These are phyloP conservation scores for Monosporascus sp. DNA, from an alignment of 2,329 filamentous ascomycete genomes.

Conservation along the genomic window DNA sequence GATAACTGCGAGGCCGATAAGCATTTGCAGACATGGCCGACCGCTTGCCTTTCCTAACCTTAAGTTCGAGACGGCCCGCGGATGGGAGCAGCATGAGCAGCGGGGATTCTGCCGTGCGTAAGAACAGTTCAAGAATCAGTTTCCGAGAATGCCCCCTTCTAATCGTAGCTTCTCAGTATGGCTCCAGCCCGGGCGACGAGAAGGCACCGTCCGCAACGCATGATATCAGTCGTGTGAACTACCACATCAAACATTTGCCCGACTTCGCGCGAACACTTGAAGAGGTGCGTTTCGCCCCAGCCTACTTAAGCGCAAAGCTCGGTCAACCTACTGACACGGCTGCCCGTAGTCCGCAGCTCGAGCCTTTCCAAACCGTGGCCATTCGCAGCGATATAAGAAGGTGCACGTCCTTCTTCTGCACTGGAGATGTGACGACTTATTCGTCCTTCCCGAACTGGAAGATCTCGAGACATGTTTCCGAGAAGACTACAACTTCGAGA, in stretches of 20 bases:
- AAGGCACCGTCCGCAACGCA: conserved; percentile 42
- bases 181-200: conserved; percentile 36
- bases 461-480: conserved; percentile 50
- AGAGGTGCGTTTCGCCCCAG: conserved; percentile 36
- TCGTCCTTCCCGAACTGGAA: conserved; percentile 53
- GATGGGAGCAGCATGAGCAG: conserved; percentile 42
- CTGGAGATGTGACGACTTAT: conserved; percentile 54
- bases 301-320: background rate
- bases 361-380: conserved; percentile 52
- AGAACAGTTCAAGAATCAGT: conserved; percentile 15
- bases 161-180: conserved; percentile 37
- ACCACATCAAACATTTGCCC: conserved; percentile 51
- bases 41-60: conserved; percentile 46
- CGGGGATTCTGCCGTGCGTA: conserved; percentile 44
- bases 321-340: conserved; percentile 5
- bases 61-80: conserved; percentile 43
- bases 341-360: conserved; percentile 43
- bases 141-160: conserved; percentile 21
- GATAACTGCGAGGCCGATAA: background rate
- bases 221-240: conserved; percentile 53
- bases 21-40: conserved; percentile 31
- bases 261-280: conserved; percentile 50
- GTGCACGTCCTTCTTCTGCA: conserved; percentile 51
- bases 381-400: conserved; percentile 49
- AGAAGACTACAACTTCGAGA: conserved; percentile 51